A percentile compares a stretch with the other conserved stretches of the same genome.
Evolutionary conservation across 2,329 filamentous ascomycete species (phyloP).

Genomic region (Talaromyces sp.): DNA sequence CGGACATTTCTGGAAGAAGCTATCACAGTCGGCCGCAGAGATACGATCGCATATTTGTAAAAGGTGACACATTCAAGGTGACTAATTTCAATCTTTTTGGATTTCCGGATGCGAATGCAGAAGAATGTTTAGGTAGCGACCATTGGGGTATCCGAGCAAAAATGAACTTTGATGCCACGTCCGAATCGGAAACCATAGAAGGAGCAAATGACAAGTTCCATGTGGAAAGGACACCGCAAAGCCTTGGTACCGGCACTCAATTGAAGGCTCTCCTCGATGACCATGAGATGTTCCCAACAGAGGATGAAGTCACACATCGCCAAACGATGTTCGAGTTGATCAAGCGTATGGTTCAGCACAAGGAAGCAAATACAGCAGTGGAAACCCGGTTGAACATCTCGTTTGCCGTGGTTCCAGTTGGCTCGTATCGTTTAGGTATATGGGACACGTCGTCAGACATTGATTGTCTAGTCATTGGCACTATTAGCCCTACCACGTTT

Average conservation of each 20-base stretch:
- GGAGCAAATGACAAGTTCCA: not conserved
- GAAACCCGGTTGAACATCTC: conserved; percentile 19
- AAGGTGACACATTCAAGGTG: conserved; percentile 33
- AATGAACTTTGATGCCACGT: not conserved
- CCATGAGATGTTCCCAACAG: conserved; percentile 4
- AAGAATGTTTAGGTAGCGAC: conserved; percentile 26
- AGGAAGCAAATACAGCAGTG: conserved; percentile 18
- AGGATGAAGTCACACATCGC: conserved; percentile 1
- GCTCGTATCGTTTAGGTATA: conserved; percentile 58
- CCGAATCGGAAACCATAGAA: not conserved
- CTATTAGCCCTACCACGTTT: conserved; percentile 56
- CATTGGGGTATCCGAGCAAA: conserved; percentile 17
- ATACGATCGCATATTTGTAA: conserved; percentile 59
- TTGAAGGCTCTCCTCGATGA: not conserved
- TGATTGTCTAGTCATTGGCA: conserved; percentile 60
- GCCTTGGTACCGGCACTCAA: not conserved
- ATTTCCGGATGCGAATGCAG: not conserved
- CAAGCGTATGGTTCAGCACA: conserved; percentile 2
- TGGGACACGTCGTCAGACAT: conserved; percentile 59
- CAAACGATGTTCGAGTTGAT: conserved; percentile 4
- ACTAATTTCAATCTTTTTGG: conserved; percentile 55
- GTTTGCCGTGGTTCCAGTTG: conserved; percentile 56
- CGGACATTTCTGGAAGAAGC: conserved; percentile 42
- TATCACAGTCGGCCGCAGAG: conserved; percentile 55
- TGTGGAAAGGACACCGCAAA: not conserved